Evolutionary conservation across 1,284 basidiomycete genomes (phyloP).

Genomic region (Papiliotrema terrestris): DNA sequence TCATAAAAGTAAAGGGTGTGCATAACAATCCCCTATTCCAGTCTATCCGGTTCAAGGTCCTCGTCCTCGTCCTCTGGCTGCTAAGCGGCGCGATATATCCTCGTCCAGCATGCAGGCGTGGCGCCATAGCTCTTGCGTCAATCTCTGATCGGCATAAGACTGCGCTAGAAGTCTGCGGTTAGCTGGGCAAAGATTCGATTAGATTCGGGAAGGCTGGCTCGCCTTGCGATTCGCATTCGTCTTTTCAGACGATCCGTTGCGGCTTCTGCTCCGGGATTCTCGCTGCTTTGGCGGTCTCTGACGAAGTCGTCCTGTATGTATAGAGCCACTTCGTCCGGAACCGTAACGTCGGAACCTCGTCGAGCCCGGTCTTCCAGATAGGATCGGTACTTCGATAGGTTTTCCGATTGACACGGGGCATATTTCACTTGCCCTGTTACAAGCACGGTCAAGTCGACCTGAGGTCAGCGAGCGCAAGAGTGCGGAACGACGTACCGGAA

Average conservation of each 20-base stretch:
- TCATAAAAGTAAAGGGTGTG: too few relatives aligned
- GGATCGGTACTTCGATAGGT: conserved; percentile 21
- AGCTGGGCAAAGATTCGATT: background rate
- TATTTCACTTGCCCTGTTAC: conserved; percentile 4
- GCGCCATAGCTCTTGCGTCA: conserved; percentile 4
- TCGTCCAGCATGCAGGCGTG: conserved; percentile 4
- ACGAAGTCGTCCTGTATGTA: conserved; percentile 44
- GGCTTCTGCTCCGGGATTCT: conserved; percentile 16
- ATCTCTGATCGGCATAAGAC: conserved; percentile 21
- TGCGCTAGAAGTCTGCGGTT: conserved; percentile 34
- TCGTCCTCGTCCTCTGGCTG: too few relatives aligned
- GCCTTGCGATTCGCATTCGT: conserved; percentile 44
- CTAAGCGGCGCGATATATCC: too few relatives aligned
- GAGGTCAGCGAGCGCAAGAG: background rate
- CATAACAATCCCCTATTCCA: too few relatives aligned
- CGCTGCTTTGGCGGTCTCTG: conserved; percentile 19
- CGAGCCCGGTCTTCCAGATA: conserved; percentile 21
- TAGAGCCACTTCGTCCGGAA: conserved; percentile 37
- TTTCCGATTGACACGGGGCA: background rate
- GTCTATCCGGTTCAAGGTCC: too few relatives aligned
- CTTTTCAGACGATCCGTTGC: conserved; percentile 37
- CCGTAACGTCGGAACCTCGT: conserved; percentile 23
- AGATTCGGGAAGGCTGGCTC: background rate
- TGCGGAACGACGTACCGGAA: conserved; percentile 31
- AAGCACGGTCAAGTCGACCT: conserved; percentile 35